Conservation (phyloP, 2,329 filamentous ascomycete species). For the Cladophialophora immunda region DNA sequence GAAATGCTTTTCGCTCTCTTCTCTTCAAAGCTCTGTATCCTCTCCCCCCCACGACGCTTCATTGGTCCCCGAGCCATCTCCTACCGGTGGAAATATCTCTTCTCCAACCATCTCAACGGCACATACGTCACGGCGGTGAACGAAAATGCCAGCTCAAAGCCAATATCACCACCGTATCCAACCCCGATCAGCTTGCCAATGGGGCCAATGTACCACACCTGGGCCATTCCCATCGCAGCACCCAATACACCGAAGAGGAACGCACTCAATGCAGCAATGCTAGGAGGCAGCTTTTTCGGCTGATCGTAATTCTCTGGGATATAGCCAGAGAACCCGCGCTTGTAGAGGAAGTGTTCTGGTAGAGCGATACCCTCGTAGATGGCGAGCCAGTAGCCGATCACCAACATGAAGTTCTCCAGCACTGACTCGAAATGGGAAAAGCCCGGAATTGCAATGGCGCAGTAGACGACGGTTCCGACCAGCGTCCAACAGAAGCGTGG, state of each 20-base stretch:
- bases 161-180: conserved; percentile 63
- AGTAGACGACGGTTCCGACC: conserved; percentile 65
- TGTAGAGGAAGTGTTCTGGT: conserved; percentile 74
- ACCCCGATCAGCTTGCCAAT: conserved; percentile 68
- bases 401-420: conserved; percentile 74
- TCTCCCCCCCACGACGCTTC: neutral
- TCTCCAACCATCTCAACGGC: conserved; percentile 47
- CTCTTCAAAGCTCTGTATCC: too few relatives aligned
- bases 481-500: conserved; percentile 56
- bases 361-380: conserved; percentile 75
- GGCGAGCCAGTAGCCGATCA: conserved; percentile 67
- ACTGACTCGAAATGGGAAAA: conserved; percentile 71
- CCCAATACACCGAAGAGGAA: conserved; percentile 72
- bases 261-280: conserved; percentile 69
- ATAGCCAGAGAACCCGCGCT: conserved; percentile 69
- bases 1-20: neutral
- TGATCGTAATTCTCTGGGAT: conserved; percentile 66
- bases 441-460: conserved; percentile 74
- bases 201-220: conserved; percentile 73
- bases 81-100: conserved; percentile 24
- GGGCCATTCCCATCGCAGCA: conserved; percentile 74
- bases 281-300: conserved; percentile 66
- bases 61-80: neutral
- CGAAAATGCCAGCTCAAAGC: conserved; percentile 67
- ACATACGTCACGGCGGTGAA: conserved; percentile 50